Evolutionary conservation across 129 eudicot species (phyloP), one percentile per base, ranked within the genome.

Genomic region (Chrysanthemum seticuspe): DNA sequence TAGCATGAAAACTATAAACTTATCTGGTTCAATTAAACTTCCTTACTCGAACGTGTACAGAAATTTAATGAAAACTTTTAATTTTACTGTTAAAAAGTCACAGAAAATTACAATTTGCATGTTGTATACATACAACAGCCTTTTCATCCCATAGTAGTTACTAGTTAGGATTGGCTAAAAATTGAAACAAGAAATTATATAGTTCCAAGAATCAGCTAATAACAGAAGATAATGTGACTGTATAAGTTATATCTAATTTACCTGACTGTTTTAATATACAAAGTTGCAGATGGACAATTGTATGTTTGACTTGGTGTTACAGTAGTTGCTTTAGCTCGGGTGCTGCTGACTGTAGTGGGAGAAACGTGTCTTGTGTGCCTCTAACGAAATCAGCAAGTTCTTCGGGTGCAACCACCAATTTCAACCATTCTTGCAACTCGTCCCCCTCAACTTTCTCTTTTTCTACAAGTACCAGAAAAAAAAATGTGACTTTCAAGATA

Each of bases 371-470:
- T 52, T 47, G 51, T 63, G 81, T 80, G 74, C 92, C 96, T 49
- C 73, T 75, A 23, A 92, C 81, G 62, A 92, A 92, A 65, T 80
- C 75, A 23, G 87, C 73, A 66, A 92, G 96, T 72, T 92, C 98
- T 13, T 81, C 82, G 0, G 98, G 98, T 6, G 98, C 95, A 59
- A 92, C 96, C 74, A 92, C 98, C 88, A 82, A 6, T 61, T 89
- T 89, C 78, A 92, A 82, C 98, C 98, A 92, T 75, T 89, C 83
- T 45, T 87, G 95, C 55, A 92, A 84, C 73, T 89, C 90, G 74
- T 87, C 92, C 9, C 96, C 96, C 75, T 92, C 96, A 67, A 87
- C 95, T 71, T 92, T 92, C 85, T 87, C 96, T 34, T 89, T 89
- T 18, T 80, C 98, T 92, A 78, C 6, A 76, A 31, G 47, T n/a